Evolutionary conservation across 768 basidiomycete species (phyloP).

Genomic region (Hortiboletus flavorubellus): DNA sequence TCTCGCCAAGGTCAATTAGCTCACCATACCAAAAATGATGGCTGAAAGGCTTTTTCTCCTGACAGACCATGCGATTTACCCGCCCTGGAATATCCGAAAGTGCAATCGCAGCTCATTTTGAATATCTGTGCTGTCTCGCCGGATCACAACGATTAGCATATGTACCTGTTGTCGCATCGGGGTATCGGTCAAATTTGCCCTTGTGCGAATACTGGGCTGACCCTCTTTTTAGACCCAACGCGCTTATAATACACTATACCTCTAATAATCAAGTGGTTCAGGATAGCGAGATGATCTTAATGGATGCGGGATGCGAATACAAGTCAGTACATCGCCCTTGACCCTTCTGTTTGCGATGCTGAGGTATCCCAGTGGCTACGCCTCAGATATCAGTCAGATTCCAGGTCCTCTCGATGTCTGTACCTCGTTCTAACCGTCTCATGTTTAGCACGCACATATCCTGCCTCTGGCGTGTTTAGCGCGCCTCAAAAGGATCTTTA

Average conservation of each 20-base stretch:
- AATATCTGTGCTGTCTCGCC: slow-evolving; percentile 75
- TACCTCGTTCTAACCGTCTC: slow-evolving; percentile 3
- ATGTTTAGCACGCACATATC: slow-evolving; percentile 76
- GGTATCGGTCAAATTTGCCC: slow-evolving; percentile 42
- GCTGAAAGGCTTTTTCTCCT: not conserved
- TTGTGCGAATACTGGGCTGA: not conserved
- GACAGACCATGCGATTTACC: slow-evolving; percentile 81
- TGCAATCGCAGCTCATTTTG: slow-evolving; percentile 77
- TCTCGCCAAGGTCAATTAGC: slow-evolving; percentile 67
- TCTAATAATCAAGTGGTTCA: slow-evolving; percentile 78
- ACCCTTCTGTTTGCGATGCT: not conserved
- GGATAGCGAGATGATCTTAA: slow-evolving; percentile 71
- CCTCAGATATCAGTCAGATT: slow-evolving; percentile 84
- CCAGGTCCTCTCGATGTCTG: not conserved
- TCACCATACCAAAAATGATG: not conserved
- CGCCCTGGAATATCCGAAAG: slow-evolving; percentile 55
- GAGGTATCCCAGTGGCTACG: slow-evolving; percentile 64
- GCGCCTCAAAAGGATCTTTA: slow-evolving; percentile 83
- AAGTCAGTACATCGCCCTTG: slow-evolving; percentile 48
- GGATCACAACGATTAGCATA: slow-evolving; percentile 92
- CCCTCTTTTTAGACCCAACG: slow-evolving; percentile 59
- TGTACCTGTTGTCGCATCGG: slow-evolving; percentile 95
- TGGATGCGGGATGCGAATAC: slow-evolving; percentile 93
- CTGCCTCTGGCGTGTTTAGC: slow-evolving; percentile 78
- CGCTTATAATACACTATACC: slow-evolving; percentile 92